Conservation (phyloP, 1,284 basidiomycete species). For the Xerocomus nothofagi region DNA sequence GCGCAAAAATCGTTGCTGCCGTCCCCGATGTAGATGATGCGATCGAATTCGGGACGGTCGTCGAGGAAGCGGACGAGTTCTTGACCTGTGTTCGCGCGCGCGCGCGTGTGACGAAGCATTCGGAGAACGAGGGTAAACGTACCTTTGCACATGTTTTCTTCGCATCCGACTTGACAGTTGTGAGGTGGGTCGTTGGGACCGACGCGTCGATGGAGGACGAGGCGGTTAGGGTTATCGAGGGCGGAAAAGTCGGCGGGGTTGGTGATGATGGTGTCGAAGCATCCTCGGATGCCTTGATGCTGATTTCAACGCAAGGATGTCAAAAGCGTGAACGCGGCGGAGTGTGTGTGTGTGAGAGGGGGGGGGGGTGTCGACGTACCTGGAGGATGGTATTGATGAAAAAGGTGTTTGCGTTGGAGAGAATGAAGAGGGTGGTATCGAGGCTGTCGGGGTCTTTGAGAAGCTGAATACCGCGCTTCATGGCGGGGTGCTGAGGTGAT, state of each 20-base stretch:
- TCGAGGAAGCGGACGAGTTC: constrained; percentile 84
- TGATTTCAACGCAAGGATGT: too few relatives aligned
- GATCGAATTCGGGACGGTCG: constrained; percentile 61
- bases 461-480: constrained; percentile 82
- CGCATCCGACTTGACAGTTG: constrained; percentile 84
- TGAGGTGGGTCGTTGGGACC: constrained; percentile 81
- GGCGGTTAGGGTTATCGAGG: constrained; percentile 61
- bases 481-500: constrained; percentile 83
- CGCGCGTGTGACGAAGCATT: neutral
- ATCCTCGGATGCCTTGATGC: constrained; percentile 70
- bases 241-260: constrained; percentile 87
- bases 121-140: neutral
- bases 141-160: constrained; percentile 99
- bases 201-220: constrained; percentile 78
- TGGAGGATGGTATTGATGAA: constrained; percentile 90
- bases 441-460: constrained; percentile 66
- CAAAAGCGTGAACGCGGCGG: too few relatives aligned
- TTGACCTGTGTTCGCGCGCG: constrained; percentile 64
- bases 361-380: constrained; percentile 40
- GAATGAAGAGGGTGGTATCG: constrained; percentile 79
- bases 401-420: constrained; percentile 92
- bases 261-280: constrained; percentile 89
- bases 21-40: constrained; percentile 91
- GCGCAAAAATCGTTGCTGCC: constrained; percentile 97
- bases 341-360: neutral